These are phyloP conservation scores for Phanerochaete sordida DNA, from an alignment of 768 basidiomycete species.

Conservation along the genomic window DNA sequence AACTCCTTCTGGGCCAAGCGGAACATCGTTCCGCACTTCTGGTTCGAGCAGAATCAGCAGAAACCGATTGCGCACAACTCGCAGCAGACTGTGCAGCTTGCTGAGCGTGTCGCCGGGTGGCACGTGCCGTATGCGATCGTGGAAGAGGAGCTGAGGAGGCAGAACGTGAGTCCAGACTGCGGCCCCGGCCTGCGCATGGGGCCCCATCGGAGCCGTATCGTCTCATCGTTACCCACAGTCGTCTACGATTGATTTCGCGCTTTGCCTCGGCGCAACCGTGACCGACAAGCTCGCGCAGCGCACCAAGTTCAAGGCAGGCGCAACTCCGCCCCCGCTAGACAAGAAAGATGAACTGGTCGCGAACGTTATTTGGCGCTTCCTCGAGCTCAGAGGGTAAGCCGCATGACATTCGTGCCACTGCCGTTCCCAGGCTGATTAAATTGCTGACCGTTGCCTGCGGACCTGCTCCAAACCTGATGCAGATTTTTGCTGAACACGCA, in stretches of 20 bases:
- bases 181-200: background rate
- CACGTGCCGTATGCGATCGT: constrained; percentile 80
- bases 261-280: constrained; percentile 90
- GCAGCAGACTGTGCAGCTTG: constrained; percentile 77
- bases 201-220: constrained; percentile 9
- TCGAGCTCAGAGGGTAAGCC: constrained; percentile 90
- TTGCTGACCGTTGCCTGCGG: constrained; percentile 1
- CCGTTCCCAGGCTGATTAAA: constrained; percentile 6
- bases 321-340: constrained; percentile 56
- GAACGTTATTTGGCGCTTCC: constrained; percentile 97
- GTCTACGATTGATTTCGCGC: constrained; percentile 93
- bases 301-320: constrained; percentile 66
- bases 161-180: constrained; percentile 69
- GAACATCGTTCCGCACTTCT: constrained; percentile 70
- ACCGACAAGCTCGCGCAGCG: constrained; percentile 76
- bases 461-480: background rate
- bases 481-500: constrained; percentile 91
- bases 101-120: constrained; percentile 88
- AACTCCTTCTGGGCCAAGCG: constrained; percentile 80
- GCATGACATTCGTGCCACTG: constrained; percentile 5
- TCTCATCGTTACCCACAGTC: constrained; percentile 52
- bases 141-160: constrained; percentile 92
- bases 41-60: constrained; percentile 63
- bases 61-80: constrained; percentile 66
- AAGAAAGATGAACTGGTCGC: constrained; percentile 99